phyloP scores from a whole-genome alignment of 352 stramenopile species.

The Phytophthora podocarpi region DNA sequence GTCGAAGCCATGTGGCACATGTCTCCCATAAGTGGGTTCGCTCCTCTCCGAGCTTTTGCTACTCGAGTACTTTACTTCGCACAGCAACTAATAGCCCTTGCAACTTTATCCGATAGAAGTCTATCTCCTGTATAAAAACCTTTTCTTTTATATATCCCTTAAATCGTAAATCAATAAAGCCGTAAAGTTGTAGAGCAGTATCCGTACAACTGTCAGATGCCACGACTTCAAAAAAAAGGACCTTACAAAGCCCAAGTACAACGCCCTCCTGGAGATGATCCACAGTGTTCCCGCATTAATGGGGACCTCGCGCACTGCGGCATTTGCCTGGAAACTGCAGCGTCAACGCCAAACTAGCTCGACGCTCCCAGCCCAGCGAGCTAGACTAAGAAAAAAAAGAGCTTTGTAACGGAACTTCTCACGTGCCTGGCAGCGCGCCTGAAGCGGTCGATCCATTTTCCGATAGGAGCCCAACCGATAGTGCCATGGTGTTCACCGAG shows the following conservation, averaged over 20 bases:
- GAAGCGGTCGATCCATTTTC: constrained; percentile 19
- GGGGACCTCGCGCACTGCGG: constrained; percentile 1
- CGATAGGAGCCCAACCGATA: constrained; percentile 4
- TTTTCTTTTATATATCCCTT: neutral
- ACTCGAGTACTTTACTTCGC: neutral
- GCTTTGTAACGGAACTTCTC: constrained; percentile 22
- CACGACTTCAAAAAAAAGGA: constrained; percentile 22
- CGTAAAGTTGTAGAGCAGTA: constrained; percentile 6
- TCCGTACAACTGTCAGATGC: constrained; percentile 8
- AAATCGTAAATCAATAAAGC: neutral
- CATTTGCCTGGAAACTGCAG: constrained; percentile 39
- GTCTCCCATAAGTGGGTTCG: constrained; percentile 32
- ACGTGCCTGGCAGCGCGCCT: neutral
- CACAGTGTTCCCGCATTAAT: neutral
- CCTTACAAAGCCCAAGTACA: neutral
- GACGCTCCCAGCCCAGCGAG: neutral
- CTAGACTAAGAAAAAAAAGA: constrained; percentile 19
- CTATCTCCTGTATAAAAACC: neutral
- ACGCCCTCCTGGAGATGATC: constrained; percentile 27
- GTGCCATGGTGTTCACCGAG: constrained; percentile 43
- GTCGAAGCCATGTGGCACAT: constrained; percentile 31
- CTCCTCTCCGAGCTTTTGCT: neutral
- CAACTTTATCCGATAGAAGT: neutral
- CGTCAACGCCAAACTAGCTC: constrained; percentile 3
- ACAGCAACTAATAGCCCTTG: neutral